These are phyloP conservation scores for Aspergillus unguis DNA, from an alignment of 2,329 filamentous ascomycete genomes.

Conservation along the genomic window DNA sequence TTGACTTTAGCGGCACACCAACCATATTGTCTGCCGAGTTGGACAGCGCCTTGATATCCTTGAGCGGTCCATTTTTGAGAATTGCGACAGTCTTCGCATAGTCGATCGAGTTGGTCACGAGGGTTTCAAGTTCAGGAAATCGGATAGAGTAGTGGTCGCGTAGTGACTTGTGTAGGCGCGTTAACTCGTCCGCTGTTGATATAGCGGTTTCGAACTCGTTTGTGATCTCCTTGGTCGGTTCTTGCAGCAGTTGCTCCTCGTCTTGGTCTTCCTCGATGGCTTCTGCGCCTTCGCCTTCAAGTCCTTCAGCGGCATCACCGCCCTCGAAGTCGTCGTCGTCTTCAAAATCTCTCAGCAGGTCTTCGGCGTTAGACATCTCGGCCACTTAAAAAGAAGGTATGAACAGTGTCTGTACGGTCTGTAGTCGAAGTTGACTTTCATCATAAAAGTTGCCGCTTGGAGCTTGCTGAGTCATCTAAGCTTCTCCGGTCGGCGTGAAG, in stretches of 20 bases:
- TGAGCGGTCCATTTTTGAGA: conserved; percentile 85
- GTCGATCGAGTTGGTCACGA: conserved; percentile 88
- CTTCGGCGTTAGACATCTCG: conserved; percentile 85
- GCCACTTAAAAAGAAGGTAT: neutral
- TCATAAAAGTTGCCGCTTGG: conserved; percentile 2
- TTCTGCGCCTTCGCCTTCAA: conserved; percentile 41
- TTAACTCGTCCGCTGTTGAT: conserved; percentile 88
- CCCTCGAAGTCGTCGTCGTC: conserved; percentile 66
- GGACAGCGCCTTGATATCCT: conserved; percentile 78
- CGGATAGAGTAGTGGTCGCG: conserved; percentile 91
- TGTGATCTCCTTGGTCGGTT: conserved; percentile 67
- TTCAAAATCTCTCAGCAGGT: conserved; percentile 87
- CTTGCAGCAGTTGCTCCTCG: conserved; percentile 53
- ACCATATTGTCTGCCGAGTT: conserved; percentile 75
- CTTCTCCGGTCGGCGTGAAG: conserved; percentile 12
- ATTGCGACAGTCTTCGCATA: conserved; percentile 95
- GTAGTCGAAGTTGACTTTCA: neutral
- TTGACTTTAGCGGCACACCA: conserved; percentile 68
- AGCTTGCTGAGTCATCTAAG: conserved; percentile 16
- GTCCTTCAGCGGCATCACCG: conserved; percentile 58
- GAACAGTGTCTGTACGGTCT: too few species aligned
- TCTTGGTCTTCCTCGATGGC: conserved; percentile 59
- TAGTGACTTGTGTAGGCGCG: conserved; percentile 91
- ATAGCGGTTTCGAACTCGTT: conserved; percentile 84
- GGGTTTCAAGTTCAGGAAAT: conserved; percentile 86